Conservation (phyloP, 108 stramenopile genomes). For the Discostella stelligeroides region DNA sequence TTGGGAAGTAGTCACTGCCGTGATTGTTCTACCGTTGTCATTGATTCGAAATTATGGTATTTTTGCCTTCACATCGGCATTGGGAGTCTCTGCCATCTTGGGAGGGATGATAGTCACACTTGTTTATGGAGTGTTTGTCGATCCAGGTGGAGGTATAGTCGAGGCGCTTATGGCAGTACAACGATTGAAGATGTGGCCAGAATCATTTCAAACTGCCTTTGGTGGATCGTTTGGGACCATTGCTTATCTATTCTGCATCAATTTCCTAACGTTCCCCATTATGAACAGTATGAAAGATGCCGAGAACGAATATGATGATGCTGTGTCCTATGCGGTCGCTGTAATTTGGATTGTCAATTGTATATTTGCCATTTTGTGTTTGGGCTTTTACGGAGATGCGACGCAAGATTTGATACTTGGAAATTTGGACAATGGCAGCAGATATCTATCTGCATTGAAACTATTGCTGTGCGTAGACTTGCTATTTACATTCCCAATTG, state of each 20-base stretch:
- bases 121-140: constrained; percentile 49
- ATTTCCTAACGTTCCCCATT: constrained; percentile 51
- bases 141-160: constrained; percentile 42
- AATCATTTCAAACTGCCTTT: constrained; percentile 37
- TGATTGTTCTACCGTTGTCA: constrained; percentile 40
- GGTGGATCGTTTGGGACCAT: constrained; percentile 55
- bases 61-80: constrained; percentile 54
- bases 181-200: constrained; percentile 42
- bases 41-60: constrained; percentile 49
- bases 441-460: constrained; percentile 45
- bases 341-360: constrained; percentile 48
- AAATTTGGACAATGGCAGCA: constrained; percentile 47
- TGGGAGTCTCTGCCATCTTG: constrained; percentile 49
- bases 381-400: constrained; percentile 46
- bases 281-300: constrained; percentile 49
- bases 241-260: constrained; percentile 52
- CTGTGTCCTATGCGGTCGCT: constrained; percentile 45
- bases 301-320: constrained; percentile 30
- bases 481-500: constrained; percentile 52
- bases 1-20: constrained; percentile 41
- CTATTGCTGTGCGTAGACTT: constrained; percentile 52
- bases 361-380: constrained; percentile 43
- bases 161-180: constrained; percentile 20
- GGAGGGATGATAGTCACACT: constrained; percentile 48
- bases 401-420: constrained; percentile 50